phyloP scores from a whole-genome alignment of 2,329 filamentous ascomycete species.

The Ambrosiella xylebori region DNA sequence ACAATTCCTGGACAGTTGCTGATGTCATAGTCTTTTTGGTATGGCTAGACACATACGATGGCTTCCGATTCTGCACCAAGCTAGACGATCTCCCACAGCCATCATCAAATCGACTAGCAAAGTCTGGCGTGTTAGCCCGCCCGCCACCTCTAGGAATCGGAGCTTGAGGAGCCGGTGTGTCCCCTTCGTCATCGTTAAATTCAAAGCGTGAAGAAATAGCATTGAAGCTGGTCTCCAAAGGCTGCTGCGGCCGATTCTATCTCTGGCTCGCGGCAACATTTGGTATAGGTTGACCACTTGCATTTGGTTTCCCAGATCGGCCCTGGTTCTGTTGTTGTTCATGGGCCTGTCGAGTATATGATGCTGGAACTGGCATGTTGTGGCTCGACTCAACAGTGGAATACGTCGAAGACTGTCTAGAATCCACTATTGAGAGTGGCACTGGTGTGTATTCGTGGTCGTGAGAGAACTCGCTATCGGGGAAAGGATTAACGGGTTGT shows the following conservation, averaged over 20 bases:
- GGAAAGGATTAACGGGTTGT: neutral
- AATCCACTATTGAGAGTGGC: neutral
- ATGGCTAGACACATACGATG: neutral
- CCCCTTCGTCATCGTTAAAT: slow-evolving; percentile 1
- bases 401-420: neutral
- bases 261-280: slow-evolving; percentile 10
- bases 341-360: slow-evolving; percentile 3
- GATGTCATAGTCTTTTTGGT: neutral
- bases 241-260: slow-evolving; percentile 12
- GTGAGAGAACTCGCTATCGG: neutral
- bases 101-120: neutral
- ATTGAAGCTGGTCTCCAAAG: neutral
- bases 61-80: neutral
- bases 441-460: neutral
- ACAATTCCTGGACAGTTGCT: neutral
- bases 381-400: neutral
- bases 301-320: neutral
- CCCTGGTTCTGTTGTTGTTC: slow-evolving; percentile 1
- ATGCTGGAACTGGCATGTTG: slow-evolving; percentile 8
- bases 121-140: neutral
- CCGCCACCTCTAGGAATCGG: neutral
- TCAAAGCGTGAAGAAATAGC: slow-evolving; percentile 2
- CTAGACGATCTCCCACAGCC: neutral
- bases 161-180: neutral
- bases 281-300: neutral